These are phyloP conservation scores for Pseudoscleropodium purum DNA, from an alignment of 225 moss, liverwort and hornwort species.

Conservation along the genomic window DNA sequence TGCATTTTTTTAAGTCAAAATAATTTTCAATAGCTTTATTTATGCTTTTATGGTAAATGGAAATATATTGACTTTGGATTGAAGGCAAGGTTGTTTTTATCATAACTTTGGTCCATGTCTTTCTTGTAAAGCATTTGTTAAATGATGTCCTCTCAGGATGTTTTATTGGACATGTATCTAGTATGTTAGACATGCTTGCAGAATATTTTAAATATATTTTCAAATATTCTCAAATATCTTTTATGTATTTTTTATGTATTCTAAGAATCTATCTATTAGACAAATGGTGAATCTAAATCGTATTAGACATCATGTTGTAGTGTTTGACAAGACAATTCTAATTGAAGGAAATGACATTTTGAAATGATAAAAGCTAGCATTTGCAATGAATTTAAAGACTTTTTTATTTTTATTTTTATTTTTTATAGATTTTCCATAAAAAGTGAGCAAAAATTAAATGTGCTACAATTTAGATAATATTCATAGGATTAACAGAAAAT, in stretches of 20 bases:
- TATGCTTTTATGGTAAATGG: background rate
- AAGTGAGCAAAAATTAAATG: background rate
- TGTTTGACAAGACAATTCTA: accelerated
- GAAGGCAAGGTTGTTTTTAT: background rate
- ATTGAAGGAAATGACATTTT: too few relatives aligned
- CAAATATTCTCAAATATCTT: background rate
- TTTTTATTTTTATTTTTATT: too few relatives aligned
- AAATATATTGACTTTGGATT: background rate
- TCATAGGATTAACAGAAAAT: background rate
- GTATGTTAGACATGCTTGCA: background rate
- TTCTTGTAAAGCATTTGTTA: accelerated
- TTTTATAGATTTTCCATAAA: background rate
- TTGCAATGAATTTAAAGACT: background rate
- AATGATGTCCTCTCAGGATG: too few relatives aligned
- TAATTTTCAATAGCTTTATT: too few relatives aligned
- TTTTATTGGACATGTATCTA: accelerated
- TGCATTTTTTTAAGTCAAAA: accelerated
- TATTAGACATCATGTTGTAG: accelerated
- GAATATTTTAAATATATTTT: background rate
- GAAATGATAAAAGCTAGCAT: background rate
- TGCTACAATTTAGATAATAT: background rate
- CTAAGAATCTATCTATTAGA: background rate
- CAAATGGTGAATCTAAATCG: accelerated
- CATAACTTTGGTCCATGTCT: accelerated
- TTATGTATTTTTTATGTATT: background rate